A percentile compares a stretch with the other conserved stretches of the same genome.
phyloP scores from a whole-genome alignment of 2,329 filamentous ascomycete genomes.

The Dendryphion nanum region DNA sequence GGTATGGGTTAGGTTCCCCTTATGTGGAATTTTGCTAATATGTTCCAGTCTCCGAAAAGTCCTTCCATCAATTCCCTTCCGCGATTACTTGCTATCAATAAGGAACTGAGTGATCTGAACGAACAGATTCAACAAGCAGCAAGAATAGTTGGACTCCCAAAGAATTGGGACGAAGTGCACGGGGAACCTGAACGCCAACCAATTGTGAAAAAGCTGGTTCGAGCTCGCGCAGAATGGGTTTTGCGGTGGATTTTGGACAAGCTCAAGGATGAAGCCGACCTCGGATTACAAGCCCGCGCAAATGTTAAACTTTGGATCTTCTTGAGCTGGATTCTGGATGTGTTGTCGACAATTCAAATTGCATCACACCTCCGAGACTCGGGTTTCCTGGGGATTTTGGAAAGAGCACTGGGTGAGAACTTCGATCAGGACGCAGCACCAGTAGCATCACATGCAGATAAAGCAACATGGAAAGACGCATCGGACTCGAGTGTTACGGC shows the following conservation, averaged over 20 bases:
- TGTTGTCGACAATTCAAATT: constrained; percentile 67
- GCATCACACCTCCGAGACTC: constrained; percentile 71
- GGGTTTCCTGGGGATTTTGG: constrained; percentile 65
- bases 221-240: constrained; percentile 61
- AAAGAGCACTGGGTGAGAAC: constrained; percentile 62
- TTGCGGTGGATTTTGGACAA: constrained; percentile 65
- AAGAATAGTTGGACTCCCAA: constrained; percentile 39
- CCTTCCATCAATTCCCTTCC: constrained; percentile 32
- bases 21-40: no score
- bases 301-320: constrained; percentile 57
- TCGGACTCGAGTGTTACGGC: constrained; percentile 31
- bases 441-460: no score
- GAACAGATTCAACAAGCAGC: constrained; percentile 42
- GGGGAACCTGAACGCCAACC: constrained; percentile 9
- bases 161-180: constrained; percentile 20
- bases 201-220: constrained; percentile 15
- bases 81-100: constrained; percentile 40
- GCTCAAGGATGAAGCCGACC: constrained; percentile 45
- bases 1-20: no score
- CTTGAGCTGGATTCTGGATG: constrained; percentile 58
- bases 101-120: constrained; percentile 34
- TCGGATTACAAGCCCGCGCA: constrained; percentile 40
- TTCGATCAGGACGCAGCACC: constrained; percentile 16
- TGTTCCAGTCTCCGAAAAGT: background rate
- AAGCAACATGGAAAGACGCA: no score